Percentiles rank a stretch among this genome's conserved stretches.
phyloP scores from a whole-genome alignment of 2,329 filamentous ascomycete species.

The Ophiosphaerella korrae region DNA sequence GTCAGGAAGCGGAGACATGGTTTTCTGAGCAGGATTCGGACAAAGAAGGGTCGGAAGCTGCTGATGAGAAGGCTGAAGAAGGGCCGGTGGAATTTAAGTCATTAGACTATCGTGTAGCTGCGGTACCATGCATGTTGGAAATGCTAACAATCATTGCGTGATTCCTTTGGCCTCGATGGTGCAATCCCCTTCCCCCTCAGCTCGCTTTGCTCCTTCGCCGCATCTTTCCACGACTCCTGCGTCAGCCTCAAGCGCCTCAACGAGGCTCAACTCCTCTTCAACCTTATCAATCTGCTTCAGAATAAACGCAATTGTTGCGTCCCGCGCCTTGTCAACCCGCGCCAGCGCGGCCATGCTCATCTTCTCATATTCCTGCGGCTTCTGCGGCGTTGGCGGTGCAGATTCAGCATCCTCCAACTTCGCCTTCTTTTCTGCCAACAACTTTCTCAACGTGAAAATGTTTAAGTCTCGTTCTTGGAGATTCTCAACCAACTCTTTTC shows the following conservation, averaged over 20 bases:
- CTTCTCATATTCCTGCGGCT: slow-evolving; percentile 47
- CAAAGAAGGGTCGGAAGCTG: slow-evolving; percentile 59
- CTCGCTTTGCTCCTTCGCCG: slow-evolving; percentile 7
- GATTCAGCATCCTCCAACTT: slow-evolving; percentile 32
- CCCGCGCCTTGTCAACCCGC: slow-evolving; percentile 56
- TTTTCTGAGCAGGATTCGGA: slow-evolving; percentile 60
- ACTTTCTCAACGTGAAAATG: slow-evolving; percentile 52
- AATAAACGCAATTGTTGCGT: slow-evolving; percentile 59
- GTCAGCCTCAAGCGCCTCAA: slow-evolving; percentile 30
- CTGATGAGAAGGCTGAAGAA: slow-evolving; percentile 60
- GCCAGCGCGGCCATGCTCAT: slow-evolving; percentile 50
- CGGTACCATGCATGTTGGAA: too few species aligned
- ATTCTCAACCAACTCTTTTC: slow-evolving; percentile 45
- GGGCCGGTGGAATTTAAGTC: slow-evolving; percentile 52
- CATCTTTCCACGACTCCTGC: slow-evolving; percentile 21
- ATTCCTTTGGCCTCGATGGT: slow-evolving; percentile 10
- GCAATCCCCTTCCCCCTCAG: slow-evolving; percentile 6
- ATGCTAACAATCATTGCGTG: too few species aligned
- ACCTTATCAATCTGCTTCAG: slow-evolving; percentile 59
- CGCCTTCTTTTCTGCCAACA: slow-evolving; percentile 52
- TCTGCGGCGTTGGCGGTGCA: slow-evolving; percentile 36
- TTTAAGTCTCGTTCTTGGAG: slow-evolving; percentile 53
- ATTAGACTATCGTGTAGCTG: slow-evolving; percentile 16
- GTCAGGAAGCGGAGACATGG: slow-evolving; percentile 67
- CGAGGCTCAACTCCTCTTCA: slow-evolving; percentile 47